phyloP scores from a whole-genome alignment of 495 filamentous ascomycete genomes.

The Hypoxylon intermedium region DNA sequence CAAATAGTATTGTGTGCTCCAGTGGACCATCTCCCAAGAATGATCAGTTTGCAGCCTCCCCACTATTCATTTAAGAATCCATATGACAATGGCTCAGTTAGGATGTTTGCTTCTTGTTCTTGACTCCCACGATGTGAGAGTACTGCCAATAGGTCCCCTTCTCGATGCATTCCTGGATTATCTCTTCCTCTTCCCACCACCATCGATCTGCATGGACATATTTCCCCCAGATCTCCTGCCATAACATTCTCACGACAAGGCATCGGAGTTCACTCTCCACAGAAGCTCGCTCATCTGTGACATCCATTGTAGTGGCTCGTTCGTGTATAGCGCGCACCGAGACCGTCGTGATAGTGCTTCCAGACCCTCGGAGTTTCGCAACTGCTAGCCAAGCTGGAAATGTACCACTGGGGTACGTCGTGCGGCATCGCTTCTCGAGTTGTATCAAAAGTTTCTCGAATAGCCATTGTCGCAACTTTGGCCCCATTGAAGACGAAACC shows the following conservation, averaged over 20 bases:
- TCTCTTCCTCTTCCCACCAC: conserved; percentile 61
- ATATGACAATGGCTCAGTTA: background rate
- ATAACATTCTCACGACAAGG: conserved; percentile 49
- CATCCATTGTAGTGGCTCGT: conserved; percentile 7
- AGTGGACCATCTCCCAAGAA: background rate
- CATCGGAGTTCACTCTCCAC: conserved; percentile 46
- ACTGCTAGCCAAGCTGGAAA: conserved; percentile 55
- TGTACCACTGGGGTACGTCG: conserved; percentile 50
- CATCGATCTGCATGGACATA: conserved; percentile 52
- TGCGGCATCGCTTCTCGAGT: conserved; percentile 53
- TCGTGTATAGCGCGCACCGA: conserved; percentile 46
- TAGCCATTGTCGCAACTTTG: conserved; percentile 55
- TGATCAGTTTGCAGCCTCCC: background rate
- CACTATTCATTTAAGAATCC: background rate
- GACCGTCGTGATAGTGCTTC: conserved; percentile 44
- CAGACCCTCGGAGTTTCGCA: conserved; percentile 45
- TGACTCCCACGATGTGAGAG: conserved; percentile 54
- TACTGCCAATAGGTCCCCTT: conserved; percentile 58
- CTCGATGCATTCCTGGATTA: conserved; percentile 54
- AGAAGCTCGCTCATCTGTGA: conserved; percentile 18
- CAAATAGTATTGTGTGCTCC: background rate
- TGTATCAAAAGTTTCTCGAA: conserved; percentile 56
- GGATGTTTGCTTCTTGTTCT: conserved; percentile 25
- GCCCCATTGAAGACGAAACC: conserved; percentile 50
- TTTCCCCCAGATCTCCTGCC: conserved; percentile 56